These are phyloP conservation scores for Ustilago bromivora DNA, from an alignment of 1,284 basidiomycete genomes.

Conservation along the genomic window DNA sequence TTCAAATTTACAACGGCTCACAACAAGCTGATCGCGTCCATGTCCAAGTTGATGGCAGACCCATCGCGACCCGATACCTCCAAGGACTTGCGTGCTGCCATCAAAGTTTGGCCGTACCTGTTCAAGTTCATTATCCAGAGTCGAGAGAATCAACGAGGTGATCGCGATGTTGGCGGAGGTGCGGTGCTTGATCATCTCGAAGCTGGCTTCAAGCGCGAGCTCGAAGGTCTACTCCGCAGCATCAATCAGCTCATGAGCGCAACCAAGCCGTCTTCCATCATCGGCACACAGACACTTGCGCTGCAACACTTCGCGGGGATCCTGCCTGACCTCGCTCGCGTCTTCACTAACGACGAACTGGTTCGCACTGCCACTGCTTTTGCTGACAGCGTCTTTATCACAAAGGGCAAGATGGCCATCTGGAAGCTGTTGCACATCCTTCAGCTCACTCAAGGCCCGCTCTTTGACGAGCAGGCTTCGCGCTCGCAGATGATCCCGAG, in stretches of 20 bases:
- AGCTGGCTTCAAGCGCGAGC: constrained; percentile 79
- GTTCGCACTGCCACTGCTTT: constrained; percentile 79
- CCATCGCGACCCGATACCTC: constrained; percentile 82
- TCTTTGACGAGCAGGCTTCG: constrained; percentile 85
- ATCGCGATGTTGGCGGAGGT: constrained; percentile 77
- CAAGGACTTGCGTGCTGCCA: constrained; percentile 82
- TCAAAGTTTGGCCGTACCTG: constrained; percentile 97
- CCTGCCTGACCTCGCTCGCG: constrained; percentile 79
- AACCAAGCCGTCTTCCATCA: constrained; percentile 82
- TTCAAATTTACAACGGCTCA: constrained; percentile 73
- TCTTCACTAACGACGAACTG: constrained; percentile 61
- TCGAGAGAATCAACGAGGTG: constrained; percentile 83
- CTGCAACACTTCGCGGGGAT: constrained; percentile 94
- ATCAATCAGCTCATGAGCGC: constrained; percentile 91
- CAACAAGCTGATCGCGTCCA: constrained; percentile 72
- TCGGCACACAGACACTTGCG: constrained; percentile 84
- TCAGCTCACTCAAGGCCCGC: constrained; percentile 86
- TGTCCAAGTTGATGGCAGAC: constrained; percentile 83
- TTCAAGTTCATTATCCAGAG: constrained; percentile 92
- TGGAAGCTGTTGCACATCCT: constrained; percentile 95
- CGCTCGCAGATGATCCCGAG: constrained; percentile 86
- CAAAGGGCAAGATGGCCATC: constrained; percentile 86
- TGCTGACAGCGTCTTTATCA: constrained; percentile 82
- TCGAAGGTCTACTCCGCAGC: constrained; percentile 76
- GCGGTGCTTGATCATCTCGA: constrained; percentile 88